These are phyloP conservation scores for Verticillium albo-atrum DNA, from an alignment of 2,329 filamentous ascomycete species.

Conservation along the genomic window DNA sequence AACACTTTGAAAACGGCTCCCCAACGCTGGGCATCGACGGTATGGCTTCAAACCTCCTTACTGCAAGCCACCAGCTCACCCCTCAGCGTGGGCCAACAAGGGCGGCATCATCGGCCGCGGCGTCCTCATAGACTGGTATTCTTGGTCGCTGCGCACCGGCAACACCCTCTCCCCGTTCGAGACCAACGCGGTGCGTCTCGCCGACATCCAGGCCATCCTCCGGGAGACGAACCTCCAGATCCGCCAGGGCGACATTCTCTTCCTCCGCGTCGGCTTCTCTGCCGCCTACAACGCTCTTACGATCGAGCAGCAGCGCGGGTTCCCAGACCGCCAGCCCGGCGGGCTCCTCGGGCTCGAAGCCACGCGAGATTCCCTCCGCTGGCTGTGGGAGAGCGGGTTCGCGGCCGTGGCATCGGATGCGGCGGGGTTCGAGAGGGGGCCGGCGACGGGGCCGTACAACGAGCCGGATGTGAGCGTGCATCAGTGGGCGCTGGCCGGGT, in stretches of 20 bases:
- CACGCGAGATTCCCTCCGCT: slow-evolving; percentile 30
- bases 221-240: slow-evolving; percentile 32
- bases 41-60: background rate
- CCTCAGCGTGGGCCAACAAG: slow-evolving; percentile 7
- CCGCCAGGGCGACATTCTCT: slow-evolving; percentile 46
- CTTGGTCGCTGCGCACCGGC: slow-evolving; percentile 35
- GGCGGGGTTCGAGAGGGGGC: slow-evolving; percentile 35
- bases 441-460: slow-evolving; percentile 21
- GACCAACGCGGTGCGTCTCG: slow-evolving; percentile 27
- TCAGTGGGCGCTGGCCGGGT: slow-evolving; percentile 23
- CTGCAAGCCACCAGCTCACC: background rate
- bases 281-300: slow-evolving; percentile 20
- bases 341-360: slow-evolving; percentile 31
- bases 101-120: slow-evolving; percentile 43
- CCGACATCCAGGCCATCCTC: slow-evolving; percentile 27
- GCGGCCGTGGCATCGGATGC: slow-evolving; percentile 40
- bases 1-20: slow-evolving; percentile 31
- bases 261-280: slow-evolving; percentile 34
- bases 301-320: slow-evolving; percentile 14
- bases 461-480: slow-evolving; percentile 21
- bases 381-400: slow-evolving; percentile 43
- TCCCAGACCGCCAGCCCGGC: slow-evolving; percentile 15
- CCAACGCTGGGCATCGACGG: background rate
- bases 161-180: slow-evolving; percentile 32
- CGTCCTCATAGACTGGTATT: slow-evolving; percentile 46